phyloP scores from a whole-genome alignment of 768 basidiomycete species.

The Leucosporidium creatinivorum region DNA sequence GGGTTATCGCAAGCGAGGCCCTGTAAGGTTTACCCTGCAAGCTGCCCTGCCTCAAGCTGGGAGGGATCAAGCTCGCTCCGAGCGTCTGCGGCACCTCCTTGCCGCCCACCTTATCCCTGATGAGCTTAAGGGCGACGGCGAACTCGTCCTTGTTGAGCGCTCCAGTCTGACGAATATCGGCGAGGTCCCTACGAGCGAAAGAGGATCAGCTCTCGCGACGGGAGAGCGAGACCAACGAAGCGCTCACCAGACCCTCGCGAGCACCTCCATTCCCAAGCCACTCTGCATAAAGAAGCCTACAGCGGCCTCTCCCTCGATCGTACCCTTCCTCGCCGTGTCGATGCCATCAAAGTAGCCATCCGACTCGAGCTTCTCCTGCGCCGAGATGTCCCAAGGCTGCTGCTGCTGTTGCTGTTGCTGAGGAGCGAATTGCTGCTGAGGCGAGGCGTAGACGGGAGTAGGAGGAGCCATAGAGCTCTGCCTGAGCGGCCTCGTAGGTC shows the following conservation, averaged over 20 bases:
- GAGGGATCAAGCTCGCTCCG: slow-evolving; percentile 70
- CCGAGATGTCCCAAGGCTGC: slow-evolving; percentile 70
- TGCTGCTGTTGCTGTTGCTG: not conserved
- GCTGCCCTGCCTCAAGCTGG: slow-evolving; percentile 51
- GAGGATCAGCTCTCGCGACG: not conserved
- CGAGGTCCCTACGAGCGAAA: slow-evolving; percentile 66
- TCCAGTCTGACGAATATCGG: slow-evolving; percentile 83
- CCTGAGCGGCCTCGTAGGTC: slow-evolving; percentile 2
- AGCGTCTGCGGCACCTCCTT: slow-evolving; percentile 55
- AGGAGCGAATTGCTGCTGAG: slow-evolving; percentile 2
- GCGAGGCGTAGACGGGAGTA: not conserved
- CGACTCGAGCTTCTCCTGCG: slow-evolving; percentile 65
- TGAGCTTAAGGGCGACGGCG: slow-evolving; percentile 89
- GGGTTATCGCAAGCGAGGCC: slow-evolving; percentile 1
- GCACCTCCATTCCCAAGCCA: slow-evolving; percentile 64
- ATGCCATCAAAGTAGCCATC: slow-evolving; percentile 77
- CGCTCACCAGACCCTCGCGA: slow-evolving; percentile 86
- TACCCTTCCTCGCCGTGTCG: slow-evolving; percentile 65
- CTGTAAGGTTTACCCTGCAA: slow-evolving; percentile 38
- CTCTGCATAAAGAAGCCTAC: slow-evolving; percentile 94
- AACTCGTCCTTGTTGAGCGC: slow-evolving; percentile 82
- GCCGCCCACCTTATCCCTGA: slow-evolving; percentile 74
- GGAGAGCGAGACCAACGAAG: not conserved
- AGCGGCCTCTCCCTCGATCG: slow-evolving; percentile 84
- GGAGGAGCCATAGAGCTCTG: slow-evolving; percentile 22